phyloP scores from a whole-genome alignment of 371 early-diverging fungal species.

The Mycotypha africana region DNA sequence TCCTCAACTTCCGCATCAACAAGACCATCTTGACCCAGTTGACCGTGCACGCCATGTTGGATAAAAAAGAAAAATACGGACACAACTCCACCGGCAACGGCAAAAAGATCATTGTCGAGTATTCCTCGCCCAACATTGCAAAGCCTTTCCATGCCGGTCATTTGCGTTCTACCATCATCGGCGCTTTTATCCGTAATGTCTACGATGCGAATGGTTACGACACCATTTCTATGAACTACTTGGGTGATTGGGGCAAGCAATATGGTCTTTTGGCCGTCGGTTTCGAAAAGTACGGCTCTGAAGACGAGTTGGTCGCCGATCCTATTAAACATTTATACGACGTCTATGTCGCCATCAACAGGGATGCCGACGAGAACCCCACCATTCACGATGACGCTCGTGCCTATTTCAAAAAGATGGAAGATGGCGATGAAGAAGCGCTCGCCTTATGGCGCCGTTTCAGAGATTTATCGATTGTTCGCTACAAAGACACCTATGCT shows the following conservation, averaged over 20 bases:
- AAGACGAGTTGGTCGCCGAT: constrained; percentile 72
- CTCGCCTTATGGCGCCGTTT: constrained; percentile 90
- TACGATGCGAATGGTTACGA: constrained; percentile 85
- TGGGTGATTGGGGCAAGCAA: constrained; percentile 99
- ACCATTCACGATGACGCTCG: constrained; percentile 87
- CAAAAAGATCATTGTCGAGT: constrained; percentile 88
- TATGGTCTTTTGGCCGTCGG: constrained; percentile 97
- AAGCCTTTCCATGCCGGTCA: constrained; percentile 99
- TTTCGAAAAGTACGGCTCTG: constrained; percentile 75
- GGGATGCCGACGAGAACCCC: constrained; percentile 64
- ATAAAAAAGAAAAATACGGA: constrained; percentile 56
- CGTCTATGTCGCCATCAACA: constrained; percentile 94
- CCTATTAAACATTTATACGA: constrained; percentile 94
- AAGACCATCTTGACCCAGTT: constrained; percentile 45
- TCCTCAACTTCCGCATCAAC: constrained; percentile 82
- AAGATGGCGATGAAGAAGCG: constrained; percentile 90
- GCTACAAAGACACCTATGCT: constrained; percentile 92
- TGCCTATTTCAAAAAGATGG: constrained; percentile 96
- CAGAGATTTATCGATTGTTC: constrained; percentile 91
- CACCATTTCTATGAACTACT: constrained; percentile 93
- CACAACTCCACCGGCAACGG: constrained; percentile 59
- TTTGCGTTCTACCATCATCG: constrained; percentile 96
- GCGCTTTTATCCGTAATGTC: constrained; percentile 86
- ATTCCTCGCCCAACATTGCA: constrained; percentile 97
- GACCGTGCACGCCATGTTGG: constrained; percentile 48